These are phyloP conservation scores for Cynanchum wilfordii DNA, from an alignment of 257 asterid genomes.

Conservation along the genomic window DNA sequence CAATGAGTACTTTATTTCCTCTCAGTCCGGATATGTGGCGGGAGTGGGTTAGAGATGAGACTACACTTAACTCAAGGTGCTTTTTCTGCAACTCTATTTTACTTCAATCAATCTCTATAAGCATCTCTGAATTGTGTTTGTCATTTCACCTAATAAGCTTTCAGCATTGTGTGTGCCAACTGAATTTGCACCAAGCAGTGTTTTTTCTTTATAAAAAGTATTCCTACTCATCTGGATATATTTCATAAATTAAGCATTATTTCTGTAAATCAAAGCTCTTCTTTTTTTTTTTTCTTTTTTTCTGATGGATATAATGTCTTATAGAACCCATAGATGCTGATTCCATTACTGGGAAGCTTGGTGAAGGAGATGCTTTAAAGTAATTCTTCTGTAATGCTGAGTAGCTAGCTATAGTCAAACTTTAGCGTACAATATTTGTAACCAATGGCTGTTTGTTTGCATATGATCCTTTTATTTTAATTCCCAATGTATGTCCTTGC, in stretches of 20 bases:
- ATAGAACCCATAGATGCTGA: not conserved
- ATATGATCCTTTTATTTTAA: not conserved
- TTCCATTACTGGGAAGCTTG: not conserved
- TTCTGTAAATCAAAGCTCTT: not conserved
- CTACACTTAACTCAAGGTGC: constrained; percentile 56
- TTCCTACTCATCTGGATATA: not conserved
- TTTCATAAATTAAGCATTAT: not conserved
- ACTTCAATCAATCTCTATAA: not conserved
- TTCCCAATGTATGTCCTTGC: too few relatives aligned
- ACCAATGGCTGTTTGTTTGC: not conserved
- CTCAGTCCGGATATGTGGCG: constrained; percentile 82
- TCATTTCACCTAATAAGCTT: not conserved
- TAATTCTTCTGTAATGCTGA: not conserved
- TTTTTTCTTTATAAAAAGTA: not conserved
- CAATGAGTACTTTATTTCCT: constrained; percentile 79
- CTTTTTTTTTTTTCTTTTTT: too few relatives aligned
- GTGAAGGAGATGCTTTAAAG: not conserved
- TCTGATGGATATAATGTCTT: not conserved
- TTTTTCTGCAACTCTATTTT: constrained; percentile 4
- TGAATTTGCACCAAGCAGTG: not conserved
- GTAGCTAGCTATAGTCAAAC: not conserved
- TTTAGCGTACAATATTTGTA: not conserved
- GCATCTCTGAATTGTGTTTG: not conserved
- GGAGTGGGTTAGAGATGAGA: constrained; percentile 93
- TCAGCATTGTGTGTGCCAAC: not conserved